Percentiles rank a stretch among this genome's conserved stretches.
These are phyloP conservation scores for Inonotus obliquus DNA, from an alignment of 1,284 basidiomycete species.

Conservation along the genomic window DNA sequence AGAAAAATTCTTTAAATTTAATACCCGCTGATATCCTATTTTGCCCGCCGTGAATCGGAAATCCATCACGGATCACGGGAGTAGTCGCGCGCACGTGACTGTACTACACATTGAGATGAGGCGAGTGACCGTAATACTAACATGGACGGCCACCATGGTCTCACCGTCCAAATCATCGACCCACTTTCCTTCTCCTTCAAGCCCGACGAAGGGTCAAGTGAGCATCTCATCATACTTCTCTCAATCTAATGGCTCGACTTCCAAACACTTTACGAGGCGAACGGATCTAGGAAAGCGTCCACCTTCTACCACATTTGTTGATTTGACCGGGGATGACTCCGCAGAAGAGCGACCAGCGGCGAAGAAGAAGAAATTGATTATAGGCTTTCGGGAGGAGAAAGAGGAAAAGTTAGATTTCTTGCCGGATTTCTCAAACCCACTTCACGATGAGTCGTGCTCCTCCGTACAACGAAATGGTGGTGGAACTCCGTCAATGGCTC, in stretches of 20 bases:
- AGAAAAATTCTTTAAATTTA: too few species aligned
- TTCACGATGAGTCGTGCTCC: constrained; percentile 1
- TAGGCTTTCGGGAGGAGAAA: not conserved
- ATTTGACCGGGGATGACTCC: constrained; percentile 14
- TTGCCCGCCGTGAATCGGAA: not conserved
- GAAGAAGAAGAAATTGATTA: constrained; percentile 6
- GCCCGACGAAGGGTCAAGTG: constrained; percentile 13
- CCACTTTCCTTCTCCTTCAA: not conserved
- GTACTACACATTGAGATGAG: too few species aligned
- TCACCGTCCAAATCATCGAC: not conserved
- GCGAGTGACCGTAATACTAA: not conserved
- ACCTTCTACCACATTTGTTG: constrained; percentile 10
- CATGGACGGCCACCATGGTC: not conserved
- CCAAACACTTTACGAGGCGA: constrained; percentile 6
- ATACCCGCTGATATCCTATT: too few species aligned
- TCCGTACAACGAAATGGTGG: not conserved
- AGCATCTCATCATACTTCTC: constrained; percentile 22
- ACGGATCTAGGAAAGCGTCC: constrained; percentile 9
- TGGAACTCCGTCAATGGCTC: not conserved
- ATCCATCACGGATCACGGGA: too few species aligned
- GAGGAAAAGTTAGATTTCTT: not conserved
- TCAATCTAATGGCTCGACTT: not conserved
- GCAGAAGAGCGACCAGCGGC: not conserved
- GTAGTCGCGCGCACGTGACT: too few species aligned
- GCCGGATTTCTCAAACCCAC: constrained; percentile 11